Evolutionary conservation across 2,329 filamentous ascomycete genomes (phyloP).

Genomic region (Aspergillus ibericus): DNA sequence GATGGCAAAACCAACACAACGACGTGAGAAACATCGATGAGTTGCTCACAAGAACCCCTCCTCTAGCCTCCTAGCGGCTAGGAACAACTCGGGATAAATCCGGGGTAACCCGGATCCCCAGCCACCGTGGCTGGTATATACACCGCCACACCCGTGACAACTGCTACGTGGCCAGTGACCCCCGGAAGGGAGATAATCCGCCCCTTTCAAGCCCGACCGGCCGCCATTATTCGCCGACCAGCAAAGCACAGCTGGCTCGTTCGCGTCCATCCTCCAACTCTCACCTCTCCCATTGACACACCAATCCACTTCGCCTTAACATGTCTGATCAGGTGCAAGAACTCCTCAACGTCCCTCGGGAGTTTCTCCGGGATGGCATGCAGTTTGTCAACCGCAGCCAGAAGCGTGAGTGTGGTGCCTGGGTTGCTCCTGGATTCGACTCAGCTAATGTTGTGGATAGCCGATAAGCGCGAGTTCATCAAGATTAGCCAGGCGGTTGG

Average conservation of each 20-base stretch:
- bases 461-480: slow-evolving; percentile 60
- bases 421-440: not conserved
- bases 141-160: not conserved
- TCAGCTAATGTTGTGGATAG: slow-evolving; percentile 33
- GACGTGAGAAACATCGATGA: too few relatives aligned
- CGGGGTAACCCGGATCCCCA: not conserved
- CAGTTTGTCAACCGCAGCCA: slow-evolving; percentile 25
- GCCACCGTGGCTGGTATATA: not conserved
- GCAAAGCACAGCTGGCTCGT: slow-evolving; percentile 8
- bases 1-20: too few relatives aligned
- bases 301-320: slow-evolving; percentile 3
- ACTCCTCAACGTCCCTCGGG: slow-evolving; percentile 25
- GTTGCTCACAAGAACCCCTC: not conserved
- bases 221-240: slow-evolving; percentile 1
- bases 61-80: too few relatives aligned
- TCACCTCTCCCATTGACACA: not conserved
- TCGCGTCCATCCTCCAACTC: slow-evolving; percentile 1
- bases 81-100: not conserved
- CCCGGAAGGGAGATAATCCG: not conserved
- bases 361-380: slow-evolving; percentile 24
- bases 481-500: slow-evolving; percentile 62
- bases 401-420: slow-evolving; percentile 19
- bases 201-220: not conserved
- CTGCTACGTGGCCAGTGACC: slow-evolving; percentile 5
- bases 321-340: slow-evolving; percentile 27